Percentiles rank a stretch among this genome's conserved stretches.
Conservation (phyloP, 768 basidiomycete genomes). For the Boletus huronensis region DNA sequence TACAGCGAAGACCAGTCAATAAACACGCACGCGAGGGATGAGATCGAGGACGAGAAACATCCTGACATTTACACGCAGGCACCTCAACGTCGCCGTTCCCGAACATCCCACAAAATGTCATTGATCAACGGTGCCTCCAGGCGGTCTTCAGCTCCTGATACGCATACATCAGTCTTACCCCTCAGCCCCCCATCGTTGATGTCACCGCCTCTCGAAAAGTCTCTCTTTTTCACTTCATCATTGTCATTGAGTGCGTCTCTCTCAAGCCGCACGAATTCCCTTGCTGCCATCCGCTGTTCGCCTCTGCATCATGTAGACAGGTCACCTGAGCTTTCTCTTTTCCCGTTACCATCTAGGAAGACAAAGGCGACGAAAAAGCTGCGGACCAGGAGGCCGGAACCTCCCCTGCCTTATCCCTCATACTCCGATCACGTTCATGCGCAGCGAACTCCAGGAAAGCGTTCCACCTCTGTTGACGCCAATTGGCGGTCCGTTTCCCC, state of each 20-base stretch:
- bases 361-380: constrained; percentile 4
- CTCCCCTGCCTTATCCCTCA: constrained; percentile 24
- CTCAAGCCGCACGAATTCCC: neutral
- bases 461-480: neutral
- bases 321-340: constrained; percentile 17
- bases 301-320: neutral
- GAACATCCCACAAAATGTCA: neutral
- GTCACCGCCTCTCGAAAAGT: constrained; percentile 53
- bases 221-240: constrained; percentile 48
- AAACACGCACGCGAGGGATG: neutral
- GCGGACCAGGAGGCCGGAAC: constrained; percentile 2
- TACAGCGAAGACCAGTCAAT: neutral
- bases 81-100: constrained; percentile 16
- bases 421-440: constrained; percentile 9
- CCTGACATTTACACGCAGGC: constrained; percentile 17
- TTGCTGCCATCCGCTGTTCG: neutral
- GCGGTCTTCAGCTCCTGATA: constrained; percentile 18
- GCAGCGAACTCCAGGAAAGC: neutral
- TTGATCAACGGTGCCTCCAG: neutral
- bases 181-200: constrained; percentile 54
- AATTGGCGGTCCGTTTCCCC: constrained; percentile 4
- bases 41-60: neutral
- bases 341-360: constrained; percentile 16
- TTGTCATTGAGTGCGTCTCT: constrained; percentile 19
- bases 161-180: constrained; percentile 44